A percentile compares a stretch with the other conserved stretches of the same genome.
Conservation (phyloP, 2,329 filamentous ascomycete genomes). For the Fusarium camptoceras region DNA sequence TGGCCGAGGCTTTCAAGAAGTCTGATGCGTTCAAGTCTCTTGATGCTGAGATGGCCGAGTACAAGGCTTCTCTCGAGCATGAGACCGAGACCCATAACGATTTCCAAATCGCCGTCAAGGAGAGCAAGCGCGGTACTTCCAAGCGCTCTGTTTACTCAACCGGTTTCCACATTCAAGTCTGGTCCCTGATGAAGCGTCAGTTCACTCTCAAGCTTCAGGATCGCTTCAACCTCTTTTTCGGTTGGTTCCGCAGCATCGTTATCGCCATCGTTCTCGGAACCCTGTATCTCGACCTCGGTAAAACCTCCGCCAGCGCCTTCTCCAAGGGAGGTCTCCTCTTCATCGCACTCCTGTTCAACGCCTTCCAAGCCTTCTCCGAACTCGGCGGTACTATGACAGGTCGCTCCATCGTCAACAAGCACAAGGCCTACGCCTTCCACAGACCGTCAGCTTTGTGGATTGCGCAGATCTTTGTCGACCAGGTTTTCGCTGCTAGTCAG, state of each 20-base stretch:
- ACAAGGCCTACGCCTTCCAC: slow-evolving; percentile 85
- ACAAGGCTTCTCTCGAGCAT: slow-evolving; percentile 71
- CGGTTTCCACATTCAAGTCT: slow-evolving; percentile 84
- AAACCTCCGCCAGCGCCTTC: slow-evolving; percentile 77
- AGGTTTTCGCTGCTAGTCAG: slow-evolving; percentile 76
- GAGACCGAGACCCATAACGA: slow-evolving; percentile 78
- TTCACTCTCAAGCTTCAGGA: slow-evolving; percentile 90
- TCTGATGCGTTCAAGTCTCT: slow-evolving; percentile 70
- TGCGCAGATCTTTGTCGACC: slow-evolving; percentile 83
- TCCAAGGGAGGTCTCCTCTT: slow-evolving; percentile 86
- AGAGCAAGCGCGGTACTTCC: slow-evolving; percentile 82
- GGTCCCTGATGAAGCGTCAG: slow-evolving; percentile 85
- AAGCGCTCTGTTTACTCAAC: slow-evolving; percentile 84
- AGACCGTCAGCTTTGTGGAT: slow-evolving; percentile 86
- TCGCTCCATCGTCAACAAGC: slow-evolving; percentile 83
- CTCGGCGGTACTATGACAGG: slow-evolving; percentile 80
- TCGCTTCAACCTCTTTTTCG: slow-evolving; percentile 78
- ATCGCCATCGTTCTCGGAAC: slow-evolving; percentile 84
- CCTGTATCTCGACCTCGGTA: slow-evolving; percentile 77
- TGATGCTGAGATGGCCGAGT: slow-evolving; percentile 74
- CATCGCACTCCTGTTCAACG: slow-evolving; percentile 83
- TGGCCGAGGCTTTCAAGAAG: slow-evolving; percentile 76
- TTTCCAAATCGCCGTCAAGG: slow-evolving; percentile 78
- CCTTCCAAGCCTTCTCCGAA: slow-evolving; percentile 87
- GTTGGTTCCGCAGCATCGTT: slow-evolving; percentile 75